These are phyloP conservation scores for Acanthamoeba castellanii DNA, from an alignment of 208 protist species.

Conservation along the genomic window DNA sequence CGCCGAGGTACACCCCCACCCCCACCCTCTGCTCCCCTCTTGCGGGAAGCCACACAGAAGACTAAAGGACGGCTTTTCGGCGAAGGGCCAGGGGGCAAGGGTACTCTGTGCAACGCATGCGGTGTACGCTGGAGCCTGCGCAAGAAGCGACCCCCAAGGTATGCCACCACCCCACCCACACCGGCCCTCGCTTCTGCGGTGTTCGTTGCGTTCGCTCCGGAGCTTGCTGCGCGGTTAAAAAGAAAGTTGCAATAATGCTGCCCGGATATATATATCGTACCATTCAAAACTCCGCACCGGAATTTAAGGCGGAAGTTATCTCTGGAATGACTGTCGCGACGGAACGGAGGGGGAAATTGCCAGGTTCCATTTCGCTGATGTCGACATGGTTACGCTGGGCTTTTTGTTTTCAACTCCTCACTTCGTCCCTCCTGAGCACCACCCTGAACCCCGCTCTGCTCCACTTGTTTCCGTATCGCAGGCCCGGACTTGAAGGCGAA, in stretches of 20 bases:
- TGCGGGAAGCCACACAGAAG: neutral
- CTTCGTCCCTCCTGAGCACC: neutral
- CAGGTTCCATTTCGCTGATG: conserved; percentile 12
- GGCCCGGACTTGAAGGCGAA: neutral
- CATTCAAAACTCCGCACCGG: too few relatives aligned
- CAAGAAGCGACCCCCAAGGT: conserved; percentile 39
- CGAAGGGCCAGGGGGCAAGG: conserved; percentile 57
- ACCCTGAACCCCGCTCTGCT: neutral
- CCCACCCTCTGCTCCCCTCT: neutral
- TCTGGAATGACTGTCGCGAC: neutral
- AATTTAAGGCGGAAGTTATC: neutral
- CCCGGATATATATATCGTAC: too few relatives aligned
- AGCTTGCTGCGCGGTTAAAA: neutral
- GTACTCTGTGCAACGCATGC: conserved; percentile 42
- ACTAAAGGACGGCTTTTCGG: neutral
- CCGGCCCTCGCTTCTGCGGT: neutral
- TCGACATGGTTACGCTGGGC: neutral
- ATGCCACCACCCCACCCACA: neutral
- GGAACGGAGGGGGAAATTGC: neutral
- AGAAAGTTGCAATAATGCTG: too few relatives aligned
- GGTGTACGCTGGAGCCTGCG: conserved; percentile 31
- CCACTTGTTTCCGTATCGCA: neutral
- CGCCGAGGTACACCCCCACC: neutral
- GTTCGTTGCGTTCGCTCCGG: too few relatives aligned
- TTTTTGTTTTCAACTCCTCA: neutral